phyloP scores from a whole-genome alignment of 2,329 filamentous ascomycete genomes.

The Verticillium zaregamsianum region DNA sequence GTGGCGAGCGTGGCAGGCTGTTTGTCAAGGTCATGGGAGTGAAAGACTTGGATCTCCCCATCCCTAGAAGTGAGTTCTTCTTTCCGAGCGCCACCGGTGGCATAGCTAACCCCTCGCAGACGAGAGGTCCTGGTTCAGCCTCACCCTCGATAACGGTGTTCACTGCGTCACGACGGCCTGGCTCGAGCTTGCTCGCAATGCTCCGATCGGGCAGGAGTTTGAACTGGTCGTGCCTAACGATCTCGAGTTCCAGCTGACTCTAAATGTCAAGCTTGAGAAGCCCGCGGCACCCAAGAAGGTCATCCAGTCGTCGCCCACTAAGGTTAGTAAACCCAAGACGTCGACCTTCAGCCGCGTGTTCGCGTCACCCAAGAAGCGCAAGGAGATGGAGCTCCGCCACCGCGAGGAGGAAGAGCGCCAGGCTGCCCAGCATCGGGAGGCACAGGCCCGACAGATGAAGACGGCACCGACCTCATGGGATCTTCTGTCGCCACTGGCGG shows the following conservation, averaged over 20 bases:
- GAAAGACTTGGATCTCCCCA: conserved; percentile 87
- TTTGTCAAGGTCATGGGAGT: conserved; percentile 99
- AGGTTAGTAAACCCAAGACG: conserved; percentile 66
- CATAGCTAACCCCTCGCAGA: conserved; percentile 45
- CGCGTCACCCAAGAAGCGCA: conserved; percentile 92
- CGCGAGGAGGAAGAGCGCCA: conserved; percentile 77
- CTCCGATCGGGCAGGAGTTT: conserved; percentile 96
- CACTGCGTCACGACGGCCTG: conserved; percentile 97
- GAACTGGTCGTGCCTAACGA: conserved; percentile 96
- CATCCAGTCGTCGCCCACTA: conserved; percentile 51
- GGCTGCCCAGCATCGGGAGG: conserved; percentile 60
- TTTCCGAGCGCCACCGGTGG: not conserved
- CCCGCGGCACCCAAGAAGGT: conserved; percentile 56
- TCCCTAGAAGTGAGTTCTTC: conserved; percentile 74
- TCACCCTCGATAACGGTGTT: conserved; percentile 96
- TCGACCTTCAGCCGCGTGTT: conserved; percentile 91
- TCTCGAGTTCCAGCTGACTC: conserved; percentile 95
- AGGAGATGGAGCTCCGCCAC: conserved; percentile 82
- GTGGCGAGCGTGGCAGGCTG: conserved; percentile 79
- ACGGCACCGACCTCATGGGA: conserved; percentile 76
- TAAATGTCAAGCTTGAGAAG: conserved; percentile 91
- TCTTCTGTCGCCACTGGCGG: conserved; percentile 78
- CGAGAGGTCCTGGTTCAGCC: conserved; percentile 88
- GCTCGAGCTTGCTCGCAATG: conserved; percentile 86
- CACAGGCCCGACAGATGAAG: conserved; percentile 57